phyloP scores from a whole-genome alignment of 257 asterid genomes.

The Plantago major region DNA sequence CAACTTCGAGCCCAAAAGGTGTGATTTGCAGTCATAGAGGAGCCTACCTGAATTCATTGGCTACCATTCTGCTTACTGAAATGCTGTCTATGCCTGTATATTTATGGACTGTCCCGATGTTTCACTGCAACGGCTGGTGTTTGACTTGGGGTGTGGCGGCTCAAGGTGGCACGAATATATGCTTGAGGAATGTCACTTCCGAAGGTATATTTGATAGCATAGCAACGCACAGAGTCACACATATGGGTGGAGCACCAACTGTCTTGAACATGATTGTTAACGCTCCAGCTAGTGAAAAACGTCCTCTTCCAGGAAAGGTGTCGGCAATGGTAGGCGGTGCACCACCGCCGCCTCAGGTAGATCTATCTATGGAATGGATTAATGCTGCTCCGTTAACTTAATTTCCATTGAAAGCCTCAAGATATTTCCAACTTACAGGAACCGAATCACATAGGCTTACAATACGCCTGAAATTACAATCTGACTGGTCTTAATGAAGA shows the following conservation, averaged over 20 bases:
- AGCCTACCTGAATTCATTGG: constrained; percentile 21
- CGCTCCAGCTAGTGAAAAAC: neutral
- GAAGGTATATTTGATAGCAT: constrained; percentile 12
- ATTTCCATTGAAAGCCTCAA: too few species aligned
- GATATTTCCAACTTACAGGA: too few species aligned
- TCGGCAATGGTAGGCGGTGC: constrained; percentile 19
- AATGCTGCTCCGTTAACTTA: too few species aligned
- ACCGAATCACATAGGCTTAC: too few species aligned
- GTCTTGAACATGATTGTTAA: constrained; percentile 21
- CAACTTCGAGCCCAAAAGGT: constrained; percentile 18
- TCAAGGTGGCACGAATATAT: constrained; percentile 18
- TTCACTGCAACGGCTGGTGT: constrained; percentile 25
- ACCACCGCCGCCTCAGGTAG: constrained; percentile 19
- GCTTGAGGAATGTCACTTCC: constrained; percentile 15
- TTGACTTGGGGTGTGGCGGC: constrained; percentile 21
- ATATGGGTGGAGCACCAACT: constrained; percentile 19
- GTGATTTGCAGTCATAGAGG: constrained; percentile 22
- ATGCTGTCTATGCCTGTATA: constrained; percentile 15
- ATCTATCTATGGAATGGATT: neutral
- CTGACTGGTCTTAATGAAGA: too few species aligned
- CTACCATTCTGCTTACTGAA: constrained; percentile 16
- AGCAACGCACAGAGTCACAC: constrained; percentile 12
- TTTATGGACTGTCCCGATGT: constrained; percentile 23
- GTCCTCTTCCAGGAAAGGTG: constrained; percentile 4
- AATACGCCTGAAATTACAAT: too few species aligned